phyloP scores from a whole-genome alignment of 345 rosid genomes.

The Mangifera indica region DNA sequence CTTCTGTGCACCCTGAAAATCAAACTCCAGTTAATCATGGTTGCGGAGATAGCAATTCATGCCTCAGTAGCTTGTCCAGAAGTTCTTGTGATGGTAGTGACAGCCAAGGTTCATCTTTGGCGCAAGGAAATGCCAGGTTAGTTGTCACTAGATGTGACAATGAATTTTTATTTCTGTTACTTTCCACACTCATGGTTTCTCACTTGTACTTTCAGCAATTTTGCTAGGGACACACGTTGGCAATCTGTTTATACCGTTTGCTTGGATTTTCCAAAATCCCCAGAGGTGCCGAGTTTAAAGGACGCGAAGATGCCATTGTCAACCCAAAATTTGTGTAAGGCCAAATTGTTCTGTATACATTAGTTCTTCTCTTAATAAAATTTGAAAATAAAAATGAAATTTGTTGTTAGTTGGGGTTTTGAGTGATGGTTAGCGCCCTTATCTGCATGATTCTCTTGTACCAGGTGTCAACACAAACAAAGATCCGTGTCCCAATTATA shows the following conservation, averaged over 20 bases:
- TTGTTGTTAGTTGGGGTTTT: background rate
- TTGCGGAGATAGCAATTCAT: conserved; percentile 26
- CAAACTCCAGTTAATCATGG: conserved; percentile 44
- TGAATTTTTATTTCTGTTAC: conserved; percentile 2
- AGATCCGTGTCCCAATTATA: conserved; percentile 2
- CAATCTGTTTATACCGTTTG: conserved; percentile 68
- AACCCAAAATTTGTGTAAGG: conserved; percentile 36
- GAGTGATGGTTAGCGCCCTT: conserved; percentile 14
- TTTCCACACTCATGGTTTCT: conserved; percentile 22
- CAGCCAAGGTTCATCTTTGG: conserved; percentile 31
- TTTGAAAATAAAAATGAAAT: background rate
- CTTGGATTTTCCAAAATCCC: conserved; percentile 52
- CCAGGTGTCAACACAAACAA: conserved; percentile 11
- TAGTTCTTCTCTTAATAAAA: background rate
- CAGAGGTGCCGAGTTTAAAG: conserved; percentile 38
- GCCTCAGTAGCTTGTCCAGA: conserved; percentile 40
- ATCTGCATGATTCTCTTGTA: conserved; percentile 9
- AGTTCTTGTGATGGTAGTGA: conserved; percentile 31
- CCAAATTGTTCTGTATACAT: background rate
- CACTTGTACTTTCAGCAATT: conserved; percentile 27
- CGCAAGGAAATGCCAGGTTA: conserved; percentile 38
- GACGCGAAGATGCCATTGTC: conserved; percentile 26
- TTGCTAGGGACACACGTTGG: conserved; percentile 55
- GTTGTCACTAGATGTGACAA: conserved; percentile 3
- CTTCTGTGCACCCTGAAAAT: conserved; percentile 35